phyloP scores from a whole-genome alignment of 495 filamentous ascomycete species.

The Daldinia grandis region DNA sequence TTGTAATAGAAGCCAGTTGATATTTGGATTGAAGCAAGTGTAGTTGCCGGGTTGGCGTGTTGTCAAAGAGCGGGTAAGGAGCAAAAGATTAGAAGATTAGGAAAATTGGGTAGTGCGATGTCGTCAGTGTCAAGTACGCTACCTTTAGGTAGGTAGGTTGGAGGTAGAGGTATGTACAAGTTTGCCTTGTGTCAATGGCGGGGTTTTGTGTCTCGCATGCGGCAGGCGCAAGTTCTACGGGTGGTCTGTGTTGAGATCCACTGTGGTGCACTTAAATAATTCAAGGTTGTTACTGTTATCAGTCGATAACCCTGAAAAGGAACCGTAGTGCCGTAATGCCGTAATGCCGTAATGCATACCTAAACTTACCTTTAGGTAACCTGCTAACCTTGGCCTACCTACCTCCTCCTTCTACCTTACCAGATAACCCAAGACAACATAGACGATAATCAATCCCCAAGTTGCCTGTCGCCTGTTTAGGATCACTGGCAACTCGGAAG shows the following conservation, averaged over 20 bases:
- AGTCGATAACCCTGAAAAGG: not conserved
- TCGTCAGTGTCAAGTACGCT: constrained; percentile 34
- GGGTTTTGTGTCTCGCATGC: constrained; percentile 44
- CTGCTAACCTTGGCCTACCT: too few relatives aligned
- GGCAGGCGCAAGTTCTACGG: constrained; percentile 26
- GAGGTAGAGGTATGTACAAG: constrained; percentile 13
- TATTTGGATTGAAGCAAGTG: constrained; percentile 8
- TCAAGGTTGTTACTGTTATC: too few relatives aligned
- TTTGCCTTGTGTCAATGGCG: constrained; percentile 39
- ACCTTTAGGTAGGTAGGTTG: constrained; percentile 7
- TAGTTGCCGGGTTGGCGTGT: not conserved
- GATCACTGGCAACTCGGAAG: not conserved
- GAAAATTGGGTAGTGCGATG: constrained; percentile 34
- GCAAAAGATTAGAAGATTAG: constrained; percentile 8
- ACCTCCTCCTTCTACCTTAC: too few relatives aligned
- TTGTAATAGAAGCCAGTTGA: constrained; percentile 4
- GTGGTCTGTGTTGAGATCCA: constrained; percentile 10
- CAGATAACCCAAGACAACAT: constrained; percentile 21
- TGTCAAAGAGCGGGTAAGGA: constrained; percentile 4
- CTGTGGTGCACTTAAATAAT: constrained; percentile 1
- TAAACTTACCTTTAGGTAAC: not conserved
- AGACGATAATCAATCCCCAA: constrained; percentile 2
- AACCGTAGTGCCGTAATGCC: not conserved
- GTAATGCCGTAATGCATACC: not conserved
- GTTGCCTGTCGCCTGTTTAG: not conserved